Conservation (phyloP, 768 basidiomycete genomes). For the Tricholoma terreum region DNA sequence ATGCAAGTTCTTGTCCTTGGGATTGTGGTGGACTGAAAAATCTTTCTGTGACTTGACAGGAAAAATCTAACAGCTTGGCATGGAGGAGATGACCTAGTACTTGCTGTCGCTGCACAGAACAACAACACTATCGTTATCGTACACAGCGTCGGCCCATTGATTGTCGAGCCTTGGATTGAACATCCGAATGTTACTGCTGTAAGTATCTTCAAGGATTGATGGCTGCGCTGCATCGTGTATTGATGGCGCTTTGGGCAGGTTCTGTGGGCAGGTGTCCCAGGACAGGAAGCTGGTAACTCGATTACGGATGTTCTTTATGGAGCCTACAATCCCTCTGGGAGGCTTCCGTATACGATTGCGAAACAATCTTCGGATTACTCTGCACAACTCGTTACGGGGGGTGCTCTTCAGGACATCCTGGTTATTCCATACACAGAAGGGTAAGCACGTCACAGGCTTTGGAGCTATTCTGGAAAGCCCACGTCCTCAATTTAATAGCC, state of each 20-base stretch:
- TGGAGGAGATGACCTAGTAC: conserved; percentile 67
- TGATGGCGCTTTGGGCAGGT: conserved; percentile 28
- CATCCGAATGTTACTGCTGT: conserved; percentile 72
- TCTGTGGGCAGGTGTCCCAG: conserved; percentile 66
- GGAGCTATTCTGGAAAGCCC: neutral
- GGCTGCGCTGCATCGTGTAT: conserved; percentile 14
- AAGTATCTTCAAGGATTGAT: conserved; percentile 23
- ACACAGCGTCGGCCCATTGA: conserved; percentile 60
- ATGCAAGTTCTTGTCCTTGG: conserved; percentile 11
- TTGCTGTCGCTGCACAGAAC: conserved; percentile 62
- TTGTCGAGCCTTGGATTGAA: conserved; percentile 65
- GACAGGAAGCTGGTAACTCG: conserved; percentile 67
- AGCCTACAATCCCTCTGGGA: conserved; percentile 62
- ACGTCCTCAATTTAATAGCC: conserved; percentile 21
- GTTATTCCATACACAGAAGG: conserved; percentile 59
- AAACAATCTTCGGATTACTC: conserved; percentile 56
- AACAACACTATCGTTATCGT: conserved; percentile 72
- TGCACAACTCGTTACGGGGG: conserved; percentile 43
- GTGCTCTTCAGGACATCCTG: conserved; percentile 35
- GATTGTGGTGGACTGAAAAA: neutral
- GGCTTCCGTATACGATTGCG: conserved; percentile 75
- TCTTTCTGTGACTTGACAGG: conserved; percentile 29
- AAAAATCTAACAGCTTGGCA: conserved; percentile 76
- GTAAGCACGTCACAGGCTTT: conserved; percentile 20
- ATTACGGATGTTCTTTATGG: conserved; percentile 74